A percentile compares a stretch with the other conserved stretches of the same genome.
Conservation (phyloP, 371 early-diverging fungal species). For the Furculomyces boomerangus region DNA sequence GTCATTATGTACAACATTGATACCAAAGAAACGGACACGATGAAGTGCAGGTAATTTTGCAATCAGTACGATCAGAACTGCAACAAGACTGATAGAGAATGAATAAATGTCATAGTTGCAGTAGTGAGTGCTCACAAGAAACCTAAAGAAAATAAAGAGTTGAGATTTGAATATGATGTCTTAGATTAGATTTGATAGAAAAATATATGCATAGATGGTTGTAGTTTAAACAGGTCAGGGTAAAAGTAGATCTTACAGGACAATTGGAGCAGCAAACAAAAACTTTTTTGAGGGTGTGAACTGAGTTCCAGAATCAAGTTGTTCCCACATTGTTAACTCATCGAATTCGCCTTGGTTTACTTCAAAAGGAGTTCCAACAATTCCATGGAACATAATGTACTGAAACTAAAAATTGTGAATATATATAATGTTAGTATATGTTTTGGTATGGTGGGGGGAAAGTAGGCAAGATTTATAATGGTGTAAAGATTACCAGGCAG, state of each 20-base stretch:
- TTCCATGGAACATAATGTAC: constrained; percentile 91
- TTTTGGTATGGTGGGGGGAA: constrained; percentile 27
- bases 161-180: not conserved
- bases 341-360: constrained; percentile 89
- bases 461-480: constrained; percentile 28
- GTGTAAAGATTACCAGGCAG: constrained; percentile 56
- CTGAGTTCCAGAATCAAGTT: constrained; percentile 89
- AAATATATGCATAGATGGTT: not conserved
- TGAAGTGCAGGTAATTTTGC: constrained; percentile 92
- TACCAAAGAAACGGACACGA: constrained; percentile 86
- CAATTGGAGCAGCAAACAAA: constrained; percentile 77
- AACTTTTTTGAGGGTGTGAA: constrained; percentile 96
- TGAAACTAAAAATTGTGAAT: constrained; percentile 39
- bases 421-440: constrained; percentile 10
- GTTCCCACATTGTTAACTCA: constrained; percentile 93
- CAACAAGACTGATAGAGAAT: constrained; percentile 70
- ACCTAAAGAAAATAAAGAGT: constrained; percentile 33
- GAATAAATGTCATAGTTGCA: constrained; percentile 77
- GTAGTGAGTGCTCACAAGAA: constrained; percentile 86
- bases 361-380: constrained; percentile 87
- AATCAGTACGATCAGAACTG: constrained; percentile 61
- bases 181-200: not conserved
- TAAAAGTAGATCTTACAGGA: constrained; percentile 49
- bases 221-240: not conserved
- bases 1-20: constrained; percentile 44